Conservation (phyloP, 1,284 basidiomycete species). For the Cutaneotrichosporon cyanovorans region DNA sequence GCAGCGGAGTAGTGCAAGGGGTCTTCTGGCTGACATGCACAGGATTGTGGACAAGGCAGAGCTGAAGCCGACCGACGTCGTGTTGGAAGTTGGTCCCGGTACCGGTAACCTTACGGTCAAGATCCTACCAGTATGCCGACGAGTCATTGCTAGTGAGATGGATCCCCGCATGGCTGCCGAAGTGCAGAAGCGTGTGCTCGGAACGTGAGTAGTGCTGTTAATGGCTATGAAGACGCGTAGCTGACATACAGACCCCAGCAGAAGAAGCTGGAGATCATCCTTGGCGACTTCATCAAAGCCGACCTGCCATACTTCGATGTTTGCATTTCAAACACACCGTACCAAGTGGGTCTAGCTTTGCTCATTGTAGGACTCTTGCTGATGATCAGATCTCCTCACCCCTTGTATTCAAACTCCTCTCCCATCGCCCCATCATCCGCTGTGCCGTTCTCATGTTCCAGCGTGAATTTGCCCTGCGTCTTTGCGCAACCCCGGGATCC, state of each 20-base stretch:
- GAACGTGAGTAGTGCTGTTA: slow-evolving; percentile 64
- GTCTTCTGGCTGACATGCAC: slow-evolving; percentile 1
- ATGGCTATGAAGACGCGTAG: background rate
- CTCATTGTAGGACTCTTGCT: background rate
- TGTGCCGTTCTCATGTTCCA: slow-evolving; percentile 99
- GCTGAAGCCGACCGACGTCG: slow-evolving; percentile 87
- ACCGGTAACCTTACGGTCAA: slow-evolving; percentile 94
- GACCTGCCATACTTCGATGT: slow-evolving; percentile 97
- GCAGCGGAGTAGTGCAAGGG: background rate
- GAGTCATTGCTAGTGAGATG: slow-evolving; percentile 92
- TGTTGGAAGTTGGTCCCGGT: slow-evolving; percentile 96
- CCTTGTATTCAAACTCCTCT: slow-evolving; percentile 91
- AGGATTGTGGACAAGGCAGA: slow-evolving; percentile 86
- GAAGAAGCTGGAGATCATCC: slow-evolving; percentile 84
- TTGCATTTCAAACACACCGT: slow-evolving; percentile 97
- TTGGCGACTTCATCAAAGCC: slow-evolving; percentile 96
- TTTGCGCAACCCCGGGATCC: slow-evolving; percentile 78
- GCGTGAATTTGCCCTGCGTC: slow-evolving; percentile 89
- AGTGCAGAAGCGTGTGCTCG: slow-evolving; percentile 92
- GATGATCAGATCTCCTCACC: slow-evolving; percentile 75
- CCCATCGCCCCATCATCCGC: slow-evolving; percentile 88
- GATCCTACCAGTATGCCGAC: slow-evolving; percentile 89
- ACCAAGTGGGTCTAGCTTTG: slow-evolving; percentile 55
- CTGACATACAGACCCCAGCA: slow-evolving; percentile 68
- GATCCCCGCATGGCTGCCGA: slow-evolving; percentile 99